Percentiles rank a stretch among this genome's conserved stretches.
Conservation (phyloP, 2,329 filamentous ascomycete species). For the Waltergamsia citrina region DNA sequence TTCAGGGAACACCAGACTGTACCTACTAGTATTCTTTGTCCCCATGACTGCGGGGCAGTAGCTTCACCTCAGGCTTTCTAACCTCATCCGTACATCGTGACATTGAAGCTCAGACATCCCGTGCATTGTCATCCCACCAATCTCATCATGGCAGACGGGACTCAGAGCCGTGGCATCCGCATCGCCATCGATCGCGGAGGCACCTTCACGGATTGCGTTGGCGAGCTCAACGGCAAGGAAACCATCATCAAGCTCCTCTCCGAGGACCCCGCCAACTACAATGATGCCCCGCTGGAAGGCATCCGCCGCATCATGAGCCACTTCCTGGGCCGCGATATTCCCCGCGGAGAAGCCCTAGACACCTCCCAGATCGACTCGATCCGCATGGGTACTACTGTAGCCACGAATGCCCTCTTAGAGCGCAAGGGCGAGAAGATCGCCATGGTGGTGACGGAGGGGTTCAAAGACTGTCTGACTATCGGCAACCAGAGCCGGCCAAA, state of each 20-base stretch:
- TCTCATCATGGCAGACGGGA: constrained; percentile 1
- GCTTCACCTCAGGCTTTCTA: no score
- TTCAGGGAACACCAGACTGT: no score
- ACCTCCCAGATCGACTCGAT: constrained; percentile 82
- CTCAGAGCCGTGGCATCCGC: constrained; percentile 42
- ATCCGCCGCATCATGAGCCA: constrained; percentile 77
- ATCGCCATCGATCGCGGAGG: constrained; percentile 76
- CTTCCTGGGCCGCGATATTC: constrained; percentile 67
- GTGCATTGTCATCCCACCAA: no score
- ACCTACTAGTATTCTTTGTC: no score
- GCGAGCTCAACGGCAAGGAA: constrained; percentile 70
- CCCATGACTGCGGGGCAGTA: no score
- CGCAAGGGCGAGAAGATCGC: constrained; percentile 84
- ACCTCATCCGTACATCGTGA: no score
- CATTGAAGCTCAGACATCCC: not conserved
- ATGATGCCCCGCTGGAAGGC: constrained; percentile 83
- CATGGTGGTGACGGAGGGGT: constrained; percentile 78
- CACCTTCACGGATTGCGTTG: constrained; percentile 89
- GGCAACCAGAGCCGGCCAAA: constrained; percentile 84
- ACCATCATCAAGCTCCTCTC: constrained; percentile 82
- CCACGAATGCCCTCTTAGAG: constrained; percentile 85
- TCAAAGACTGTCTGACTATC: constrained; percentile 79
- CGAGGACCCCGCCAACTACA: constrained; percentile 83
- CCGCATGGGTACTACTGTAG: constrained; percentile 92
- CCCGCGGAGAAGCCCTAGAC: constrained; percentile 70